Evolutionary conservation across 2,329 filamentous ascomycete genomes (phyloP), one percentile per base, ranked within the genome.

Genomic region (Fusarium sp.): DNA sequence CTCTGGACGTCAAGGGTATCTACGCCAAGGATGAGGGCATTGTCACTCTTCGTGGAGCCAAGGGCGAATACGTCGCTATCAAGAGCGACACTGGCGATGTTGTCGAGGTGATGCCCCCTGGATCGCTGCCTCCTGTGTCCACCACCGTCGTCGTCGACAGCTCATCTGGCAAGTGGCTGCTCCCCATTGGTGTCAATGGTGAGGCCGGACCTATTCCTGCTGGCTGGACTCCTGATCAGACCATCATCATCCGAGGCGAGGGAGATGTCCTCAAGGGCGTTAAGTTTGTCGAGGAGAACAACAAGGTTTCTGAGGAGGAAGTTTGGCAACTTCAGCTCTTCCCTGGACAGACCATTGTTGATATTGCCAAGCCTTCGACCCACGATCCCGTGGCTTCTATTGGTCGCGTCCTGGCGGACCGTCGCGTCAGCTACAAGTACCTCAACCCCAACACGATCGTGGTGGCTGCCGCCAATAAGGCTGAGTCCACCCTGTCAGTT

Each of bases 381-480:
- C 93, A 96, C 74, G 95, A 99, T 77, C 95, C 95, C 0, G 92
- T 98, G 57, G 96, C 97, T 4, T 98, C 97, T 1, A 98, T 99
- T 77, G 97, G 97, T 11, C 95, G 94, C 68, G 97, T 98, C 2
- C 89, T 99, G 25, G 95, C 95, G 29, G 93, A 99, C 79, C 91
- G 97, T 50, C 92, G 92, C n/a, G 97, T 99, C 57, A 90, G 96
- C 73, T 99, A 99, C 90, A 99, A 99, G 85, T 98, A 98, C 81
- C 86, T 99, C 45, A 98, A 97, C 84, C 91, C 94, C 0, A 98
- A 97, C 83, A 89, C 94, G 8, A 87, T 95, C 3, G 88, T 98
- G 1, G 87, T 98, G 54, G 94, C 93, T 2, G 88, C 94, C 1
- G 84, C 91, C 3, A 88, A 92, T 36, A 88, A 92, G 25, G 84